These are phyloP conservation scores for Vaccinium darrowii DNA, from an alignment of 148 eudicot species.

Conservation along the genomic window DNA sequence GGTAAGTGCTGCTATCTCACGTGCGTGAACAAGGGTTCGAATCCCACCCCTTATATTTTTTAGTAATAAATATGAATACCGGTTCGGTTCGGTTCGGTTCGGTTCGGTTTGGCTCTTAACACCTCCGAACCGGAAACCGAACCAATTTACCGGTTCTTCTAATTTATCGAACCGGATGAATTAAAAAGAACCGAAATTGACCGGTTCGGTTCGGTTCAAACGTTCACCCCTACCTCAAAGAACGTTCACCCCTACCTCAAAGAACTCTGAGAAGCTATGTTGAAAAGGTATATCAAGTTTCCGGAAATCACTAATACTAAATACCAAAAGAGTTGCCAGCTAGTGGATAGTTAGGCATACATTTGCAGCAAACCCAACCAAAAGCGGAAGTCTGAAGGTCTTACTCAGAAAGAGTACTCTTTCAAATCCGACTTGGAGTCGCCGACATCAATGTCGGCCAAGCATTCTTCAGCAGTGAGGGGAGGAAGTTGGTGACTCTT, in stretches of 20 bases:
- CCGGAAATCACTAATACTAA: too few species aligned
- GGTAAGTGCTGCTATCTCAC: too few species aligned
- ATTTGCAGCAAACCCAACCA: not conserved
- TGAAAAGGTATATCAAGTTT: not conserved
- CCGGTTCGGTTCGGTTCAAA: too few species aligned
- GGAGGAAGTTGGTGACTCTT: constrained; percentile 86
- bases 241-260: not conserved
- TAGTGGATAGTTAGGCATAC: not conserved
- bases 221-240: not conserved
- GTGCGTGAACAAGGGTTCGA: too few species aligned
- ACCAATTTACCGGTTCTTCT: too few species aligned
- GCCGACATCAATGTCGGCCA: constrained; percentile 60
- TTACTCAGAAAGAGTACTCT: constrained; percentile 63
- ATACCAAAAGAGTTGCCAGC: not conserved
- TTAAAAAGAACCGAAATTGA: too few species aligned
- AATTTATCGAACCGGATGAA: too few species aligned
- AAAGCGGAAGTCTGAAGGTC: not conserved
- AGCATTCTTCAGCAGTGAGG: constrained; percentile 77
- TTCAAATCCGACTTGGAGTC: constrained; percentile 68
- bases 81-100: too few species aligned
- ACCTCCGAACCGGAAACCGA: too few species aligned
- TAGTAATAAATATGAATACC: too few species aligned
- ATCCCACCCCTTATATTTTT: too few species aligned
- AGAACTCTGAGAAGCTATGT: not conserved
- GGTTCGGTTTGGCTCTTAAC: too few species aligned